phyloP scores from a whole-genome alignment of 2,329 filamentous ascomycete genomes.

The Fusarium sp. region DNA sequence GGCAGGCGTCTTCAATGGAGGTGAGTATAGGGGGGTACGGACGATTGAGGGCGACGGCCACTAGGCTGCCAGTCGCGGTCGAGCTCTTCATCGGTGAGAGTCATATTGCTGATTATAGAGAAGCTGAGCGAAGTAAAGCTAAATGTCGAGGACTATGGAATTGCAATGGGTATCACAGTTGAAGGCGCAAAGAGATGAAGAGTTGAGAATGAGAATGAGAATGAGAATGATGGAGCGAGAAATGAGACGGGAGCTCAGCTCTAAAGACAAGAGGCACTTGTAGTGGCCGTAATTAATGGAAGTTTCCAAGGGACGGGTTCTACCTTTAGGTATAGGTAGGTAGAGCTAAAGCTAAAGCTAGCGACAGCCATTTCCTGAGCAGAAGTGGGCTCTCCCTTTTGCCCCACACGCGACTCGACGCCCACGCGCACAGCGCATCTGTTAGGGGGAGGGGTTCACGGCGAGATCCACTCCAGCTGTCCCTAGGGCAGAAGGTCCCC shows the following conservation, averaged over 20 bases:
- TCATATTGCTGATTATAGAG: slow-evolving; percentile 33
- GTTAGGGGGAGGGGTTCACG: slow-evolving; percentile 13
- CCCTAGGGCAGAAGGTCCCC: slow-evolving; percentile 25
- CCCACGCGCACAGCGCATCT: slow-evolving; percentile 23
- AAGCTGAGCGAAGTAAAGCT: neutral
- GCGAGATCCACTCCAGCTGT: slow-evolving; percentile 1
- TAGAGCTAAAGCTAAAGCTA: slow-evolving; percentile 17
- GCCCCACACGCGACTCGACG: slow-evolving; percentile 13
- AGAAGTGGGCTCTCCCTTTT: slow-evolving; percentile 8
- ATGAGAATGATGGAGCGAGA: neutral
- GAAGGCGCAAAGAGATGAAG: neutral
- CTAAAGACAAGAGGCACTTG: slow-evolving; percentile 8
- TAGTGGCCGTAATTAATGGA: slow-evolving; percentile 27
- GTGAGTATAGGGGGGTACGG: slow-evolving; percentile 64
- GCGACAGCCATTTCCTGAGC: neutral
- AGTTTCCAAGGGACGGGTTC: slow-evolving; percentile 31
- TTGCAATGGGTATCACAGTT: slow-evolving; percentile 4
- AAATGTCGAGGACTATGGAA: neutral
- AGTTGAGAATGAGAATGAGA: neutral
- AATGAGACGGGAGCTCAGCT: slow-evolving; percentile 12
- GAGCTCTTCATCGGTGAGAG: slow-evolving; percentile 71
- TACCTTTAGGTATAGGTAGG: too few species aligned
- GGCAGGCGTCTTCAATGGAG: slow-evolving; percentile 54
- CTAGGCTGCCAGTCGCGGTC: slow-evolving; percentile 84
- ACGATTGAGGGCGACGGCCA: slow-evolving; percentile 84